These are phyloP conservation scores for Syzygium malaccense DNA, from an alignment of 441 rosid genomes.

Conservation along the genomic window DNA sequence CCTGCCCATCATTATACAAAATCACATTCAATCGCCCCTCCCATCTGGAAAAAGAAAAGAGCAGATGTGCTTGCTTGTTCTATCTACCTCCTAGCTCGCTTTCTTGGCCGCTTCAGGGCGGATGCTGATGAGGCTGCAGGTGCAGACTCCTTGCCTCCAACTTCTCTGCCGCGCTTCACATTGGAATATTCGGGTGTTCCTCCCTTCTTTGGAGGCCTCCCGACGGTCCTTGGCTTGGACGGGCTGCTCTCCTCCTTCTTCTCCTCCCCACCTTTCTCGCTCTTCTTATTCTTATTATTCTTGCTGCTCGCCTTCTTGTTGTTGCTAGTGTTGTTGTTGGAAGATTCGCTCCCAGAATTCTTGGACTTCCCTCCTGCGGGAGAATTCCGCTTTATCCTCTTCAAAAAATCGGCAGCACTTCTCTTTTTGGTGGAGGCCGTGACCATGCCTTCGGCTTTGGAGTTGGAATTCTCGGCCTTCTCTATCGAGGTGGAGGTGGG, in stretches of 20 bases:
- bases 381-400: slow-evolving; percentile 51
- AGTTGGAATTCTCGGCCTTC: slow-evolving; percentile 24
- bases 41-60: not conserved
- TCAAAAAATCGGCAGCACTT: slow-evolving; percentile 56
- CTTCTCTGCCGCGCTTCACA: slow-evolving; percentile 38
- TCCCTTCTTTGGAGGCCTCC: slow-evolving; percentile 40
- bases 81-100: slow-evolving; percentile 32
- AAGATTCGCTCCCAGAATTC: not conserved
- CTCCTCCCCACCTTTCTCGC: slow-evolving; percentile 9
- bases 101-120: slow-evolving; percentile 21
- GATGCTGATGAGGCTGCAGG: not conserved
- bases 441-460: slow-evolving; percentile 17
- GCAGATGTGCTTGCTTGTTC: not conserved
- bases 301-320: not conserved
- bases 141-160: slow-evolving; percentile 17
- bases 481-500: slow-evolving; percentile 2
- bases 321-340: not conserved
- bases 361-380: slow-evolving; percentile 23
- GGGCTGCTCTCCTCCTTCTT: slow-evolving; percentile 37
- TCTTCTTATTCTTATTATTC: not conserved
- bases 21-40: not conserved
- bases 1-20: not conserved
- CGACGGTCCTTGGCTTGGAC: slow-evolving; percentile 26
- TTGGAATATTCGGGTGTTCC: not conserved
- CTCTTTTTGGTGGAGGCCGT: slow-evolving; percentile 36